Evolutionary conservation across 1,139 yeast genomes (phyloP).

Genomic region (Magnusiomyces paraingens): DNA sequence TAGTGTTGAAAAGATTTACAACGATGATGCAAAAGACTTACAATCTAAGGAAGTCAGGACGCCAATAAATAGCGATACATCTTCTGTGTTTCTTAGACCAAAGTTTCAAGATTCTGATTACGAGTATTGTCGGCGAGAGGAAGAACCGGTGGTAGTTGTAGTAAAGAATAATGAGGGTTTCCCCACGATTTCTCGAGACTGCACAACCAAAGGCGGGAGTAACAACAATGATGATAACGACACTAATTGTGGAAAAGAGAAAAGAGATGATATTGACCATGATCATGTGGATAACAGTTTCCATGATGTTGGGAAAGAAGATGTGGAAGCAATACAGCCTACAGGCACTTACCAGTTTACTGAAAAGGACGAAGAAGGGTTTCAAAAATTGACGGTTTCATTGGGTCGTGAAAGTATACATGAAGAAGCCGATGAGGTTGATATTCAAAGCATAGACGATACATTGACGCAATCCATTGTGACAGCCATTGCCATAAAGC

Average conservation of each 20-base stretch:
- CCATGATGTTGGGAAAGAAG: slow-evolving; percentile 1
- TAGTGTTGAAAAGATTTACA: neutral
- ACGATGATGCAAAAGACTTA: neutral
- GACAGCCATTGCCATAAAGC: no score
- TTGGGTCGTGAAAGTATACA: neutral
- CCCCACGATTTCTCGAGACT: neutral
- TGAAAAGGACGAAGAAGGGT: neutral
- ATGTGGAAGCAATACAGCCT: neutral
- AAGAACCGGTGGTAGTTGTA: neutral
- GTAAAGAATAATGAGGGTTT: neutral
- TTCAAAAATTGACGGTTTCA: neutral
- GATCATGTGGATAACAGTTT: neutral
- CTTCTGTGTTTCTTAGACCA: no score
- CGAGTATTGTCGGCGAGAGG: neutral
- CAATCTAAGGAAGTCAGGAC: no score
- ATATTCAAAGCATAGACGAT: neutral
- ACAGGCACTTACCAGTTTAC: neutral
- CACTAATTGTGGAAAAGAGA: neutral
- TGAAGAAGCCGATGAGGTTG: neutral
- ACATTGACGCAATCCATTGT: no score
- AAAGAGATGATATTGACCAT: neutral
- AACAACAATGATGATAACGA: neutral
- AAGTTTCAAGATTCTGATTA: neutral
- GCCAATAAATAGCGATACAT: no score
- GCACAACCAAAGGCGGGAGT: neutral